phyloP scores from a whole-genome alignment of 1,139 yeast genomes.

The Pichia kudriavzevii region DNA sequence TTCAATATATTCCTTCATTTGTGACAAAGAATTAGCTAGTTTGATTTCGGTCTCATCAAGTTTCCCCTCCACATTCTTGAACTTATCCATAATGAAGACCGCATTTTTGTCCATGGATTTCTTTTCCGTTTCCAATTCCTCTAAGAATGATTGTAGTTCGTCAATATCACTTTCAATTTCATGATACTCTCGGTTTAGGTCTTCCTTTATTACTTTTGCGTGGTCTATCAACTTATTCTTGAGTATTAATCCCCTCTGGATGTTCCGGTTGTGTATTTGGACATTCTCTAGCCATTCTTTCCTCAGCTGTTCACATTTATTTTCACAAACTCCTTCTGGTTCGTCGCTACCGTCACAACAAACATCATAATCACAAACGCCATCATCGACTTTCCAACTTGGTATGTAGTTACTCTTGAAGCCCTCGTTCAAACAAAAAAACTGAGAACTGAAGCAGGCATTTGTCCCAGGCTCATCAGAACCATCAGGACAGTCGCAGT shows the following conservation, averaged over 20 bases:
- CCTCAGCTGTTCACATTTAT: constrained; percentile 47
- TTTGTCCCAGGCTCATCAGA: constrained; percentile 95
- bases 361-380: constrained; percentile 78
- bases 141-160: constrained; percentile 8
- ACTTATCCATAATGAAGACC: constrained; percentile 21
- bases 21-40: neutral
- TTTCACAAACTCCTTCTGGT: constrained; percentile 41
- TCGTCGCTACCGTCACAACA: constrained; percentile 98
- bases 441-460: constrained; percentile 59
- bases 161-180: constrained; percentile 14
- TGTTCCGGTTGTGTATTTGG: constrained; percentile 24
- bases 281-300: constrained; percentile 31
- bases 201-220: constrained; percentile 17
- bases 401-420: constrained; percentile 52
- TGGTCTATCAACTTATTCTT: constrained; percentile 23
- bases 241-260: constrained; percentile 29
- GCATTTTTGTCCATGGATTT: constrained; percentile 11
- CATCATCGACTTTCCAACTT: constrained; percentile 69
- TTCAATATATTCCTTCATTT: constrained; percentile 1
- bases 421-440: constrained; percentile 76
- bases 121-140: constrained; percentile 3
- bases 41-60: constrained; percentile 3
- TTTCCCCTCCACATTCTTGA: constrained; percentile 19
- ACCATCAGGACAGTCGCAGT: constrained; percentile 97
- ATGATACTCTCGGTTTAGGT: constrained; percentile 12